Evolutionary conservation across 345 rosid species (phyloP).

Genomic region (Erucastrum elatum): DNA sequence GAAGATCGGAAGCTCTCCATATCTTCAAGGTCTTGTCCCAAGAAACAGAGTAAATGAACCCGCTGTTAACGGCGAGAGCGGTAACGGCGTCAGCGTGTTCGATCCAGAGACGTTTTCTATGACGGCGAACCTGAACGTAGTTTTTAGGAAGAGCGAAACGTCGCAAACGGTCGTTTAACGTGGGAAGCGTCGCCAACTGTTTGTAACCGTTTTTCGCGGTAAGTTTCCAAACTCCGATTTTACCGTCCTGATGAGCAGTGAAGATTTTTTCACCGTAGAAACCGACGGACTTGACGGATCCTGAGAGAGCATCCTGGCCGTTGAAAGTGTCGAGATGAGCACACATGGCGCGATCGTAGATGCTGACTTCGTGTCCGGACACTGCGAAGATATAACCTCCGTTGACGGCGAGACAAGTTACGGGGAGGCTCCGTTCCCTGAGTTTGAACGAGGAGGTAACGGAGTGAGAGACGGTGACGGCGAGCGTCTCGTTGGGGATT

Average conservation of each 20-base stretch:
- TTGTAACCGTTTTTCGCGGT: constrained; percentile 47
- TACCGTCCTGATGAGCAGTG: constrained; percentile 84
- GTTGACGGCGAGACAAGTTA: constrained; percentile 65
- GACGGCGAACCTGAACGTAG: constrained; percentile 81
- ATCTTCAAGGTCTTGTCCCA: constrained; percentile 86
- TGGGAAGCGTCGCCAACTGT: constrained; percentile 61
- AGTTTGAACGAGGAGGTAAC: constrained; percentile 48
- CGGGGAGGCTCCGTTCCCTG: constrained; percentile 42
- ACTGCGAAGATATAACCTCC: constrained; percentile 60
- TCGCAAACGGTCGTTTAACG: constrained; percentile 70
- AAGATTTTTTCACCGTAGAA: constrained; percentile 62
- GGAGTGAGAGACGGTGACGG: constrained; percentile 46
- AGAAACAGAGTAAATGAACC: constrained; percentile 75
- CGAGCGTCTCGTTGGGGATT: constrained; percentile 42
- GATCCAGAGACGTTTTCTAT: constrained; percentile 69
- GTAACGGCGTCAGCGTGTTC: constrained; percentile 94
- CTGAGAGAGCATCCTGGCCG: constrained; percentile 53
- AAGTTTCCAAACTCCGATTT: constrained; percentile 82
- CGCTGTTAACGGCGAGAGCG: constrained; percentile 57
- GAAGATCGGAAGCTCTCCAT: constrained; percentile 69
- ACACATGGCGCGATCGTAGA: constrained; percentile 56
- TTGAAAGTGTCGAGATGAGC: constrained; percentile 51
- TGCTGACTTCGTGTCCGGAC: constrained; percentile 61
- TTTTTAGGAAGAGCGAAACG: constrained; percentile 75
- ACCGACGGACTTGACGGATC: constrained; percentile 63